Evolutionary conservation across 1,284 basidiomycete species (phyloP).

Genomic region (Tilletia indica): DNA sequence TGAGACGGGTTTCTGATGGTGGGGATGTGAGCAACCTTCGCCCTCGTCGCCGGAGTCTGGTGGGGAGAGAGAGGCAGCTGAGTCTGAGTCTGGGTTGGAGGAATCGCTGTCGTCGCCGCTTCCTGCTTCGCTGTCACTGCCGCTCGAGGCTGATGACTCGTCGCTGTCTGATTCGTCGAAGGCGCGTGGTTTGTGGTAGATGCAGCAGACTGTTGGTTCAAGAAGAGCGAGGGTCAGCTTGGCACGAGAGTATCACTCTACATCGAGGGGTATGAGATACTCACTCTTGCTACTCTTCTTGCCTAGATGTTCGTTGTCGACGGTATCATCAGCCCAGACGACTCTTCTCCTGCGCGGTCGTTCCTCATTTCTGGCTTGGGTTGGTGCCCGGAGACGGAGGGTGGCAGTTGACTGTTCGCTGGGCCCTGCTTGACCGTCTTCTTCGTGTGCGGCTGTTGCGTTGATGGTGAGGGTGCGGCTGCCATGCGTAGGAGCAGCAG

Average conservation of each 20-base stretch:
- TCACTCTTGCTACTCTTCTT: slow-evolving; percentile 51
- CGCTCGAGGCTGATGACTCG: slow-evolving; percentile 22
- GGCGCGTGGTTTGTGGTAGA: slow-evolving; percentile 51
- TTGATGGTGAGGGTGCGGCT: slow-evolving; percentile 9
- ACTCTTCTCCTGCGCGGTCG: slow-evolving; percentile 19
- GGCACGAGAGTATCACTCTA: neutral
- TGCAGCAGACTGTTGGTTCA: slow-evolving; percentile 44
- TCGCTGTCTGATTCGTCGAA: slow-evolving; percentile 46
- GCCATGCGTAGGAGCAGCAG: neutral
- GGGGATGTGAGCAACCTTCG: neutral
- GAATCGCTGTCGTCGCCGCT: slow-evolving; percentile 5
- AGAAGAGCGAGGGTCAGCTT: neutral
- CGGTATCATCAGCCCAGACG: slow-evolving; percentile 46
- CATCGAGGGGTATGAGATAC: slow-evolving; percentile 19
- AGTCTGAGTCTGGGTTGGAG: neutral
- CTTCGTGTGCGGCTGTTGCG: neutral
- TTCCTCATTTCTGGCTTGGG: neutral
- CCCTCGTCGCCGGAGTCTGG: slow-evolving; percentile 1
- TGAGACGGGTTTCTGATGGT: neutral
- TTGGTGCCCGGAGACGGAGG: neutral
- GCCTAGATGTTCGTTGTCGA: slow-evolving; percentile 50
- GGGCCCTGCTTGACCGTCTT: no score
- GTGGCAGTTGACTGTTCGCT: neutral
- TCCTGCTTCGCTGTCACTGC: neutral
- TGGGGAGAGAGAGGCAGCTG: neutral